phyloP scores from a whole-genome alignment of 495 filamentous ascomycete species.

The Parathielavia hyrcaniae region DNA sequence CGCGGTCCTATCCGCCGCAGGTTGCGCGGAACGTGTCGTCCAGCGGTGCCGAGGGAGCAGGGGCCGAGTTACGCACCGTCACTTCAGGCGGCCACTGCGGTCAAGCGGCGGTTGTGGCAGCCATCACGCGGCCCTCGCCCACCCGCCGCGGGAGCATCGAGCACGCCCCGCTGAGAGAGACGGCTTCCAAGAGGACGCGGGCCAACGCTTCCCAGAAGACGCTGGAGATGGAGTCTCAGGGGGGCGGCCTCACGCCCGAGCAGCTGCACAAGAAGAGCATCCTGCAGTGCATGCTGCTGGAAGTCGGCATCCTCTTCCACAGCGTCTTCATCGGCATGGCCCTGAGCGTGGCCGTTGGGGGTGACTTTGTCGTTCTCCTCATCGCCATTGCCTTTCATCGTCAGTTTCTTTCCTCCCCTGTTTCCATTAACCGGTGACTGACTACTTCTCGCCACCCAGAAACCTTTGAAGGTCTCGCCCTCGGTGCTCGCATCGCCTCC shows the following conservation, averaged over 20 bases:
- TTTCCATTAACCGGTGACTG: neutral
- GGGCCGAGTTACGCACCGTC: neutral
- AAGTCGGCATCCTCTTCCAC: constrained; percentile 81
- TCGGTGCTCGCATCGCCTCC: constrained; percentile 65
- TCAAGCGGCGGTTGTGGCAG: constrained; percentile 16
- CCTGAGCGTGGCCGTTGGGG: constrained; percentile 66
- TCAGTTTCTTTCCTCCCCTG: constrained; percentile 8
- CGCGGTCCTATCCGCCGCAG: constrained; percentile 31
- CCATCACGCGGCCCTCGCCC: constrained; percentile 8
- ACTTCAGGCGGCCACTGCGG: constrained; percentile 14
- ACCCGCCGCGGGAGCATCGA: constrained; percentile 10
- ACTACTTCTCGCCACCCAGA: constrained; percentile 22
- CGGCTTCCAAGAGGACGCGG: neutral
- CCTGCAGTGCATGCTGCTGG: constrained; percentile 71
- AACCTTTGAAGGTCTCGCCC: constrained; percentile 67
- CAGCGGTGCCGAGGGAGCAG: neutral
- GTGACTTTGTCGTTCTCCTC: constrained; percentile 69
- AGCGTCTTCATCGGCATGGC: constrained; percentile 87
- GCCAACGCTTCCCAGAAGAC: constrained; percentile 17
- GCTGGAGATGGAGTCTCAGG: constrained; percentile 25
- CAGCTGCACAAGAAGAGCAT: constrained; percentile 52
- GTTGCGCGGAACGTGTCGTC: neutral
- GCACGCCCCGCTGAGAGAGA: neutral
- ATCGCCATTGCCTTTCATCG: constrained; percentile 77
- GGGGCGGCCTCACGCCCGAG: constrained; percentile 32